A percentile compares a stretch with the other conserved stretches of the same genome.
These are phyloP conservation scores for Trichoderma sp. DNA, from an alignment of 2,329 filamentous ascomycete species.

Conservation along the genomic window DNA sequence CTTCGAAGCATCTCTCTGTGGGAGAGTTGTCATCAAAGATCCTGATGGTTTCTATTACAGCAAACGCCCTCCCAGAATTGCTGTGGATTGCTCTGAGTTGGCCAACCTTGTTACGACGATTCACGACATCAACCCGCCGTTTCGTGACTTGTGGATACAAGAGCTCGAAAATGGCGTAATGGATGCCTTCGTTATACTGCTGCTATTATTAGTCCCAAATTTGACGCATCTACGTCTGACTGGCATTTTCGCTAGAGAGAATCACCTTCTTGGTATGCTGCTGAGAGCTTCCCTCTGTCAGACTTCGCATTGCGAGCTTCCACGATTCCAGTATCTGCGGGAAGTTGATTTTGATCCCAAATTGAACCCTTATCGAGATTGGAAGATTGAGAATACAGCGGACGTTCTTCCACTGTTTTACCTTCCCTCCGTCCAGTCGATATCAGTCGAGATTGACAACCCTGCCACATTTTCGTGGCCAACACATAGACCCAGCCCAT, in stretches of 20 bases:
- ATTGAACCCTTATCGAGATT: not conserved
- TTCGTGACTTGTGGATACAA: constrained; percentile 6
- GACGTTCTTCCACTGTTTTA: not conserved
- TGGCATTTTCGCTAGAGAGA: not conserved
- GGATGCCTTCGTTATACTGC: constrained; percentile 7
- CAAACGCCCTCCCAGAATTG: not conserved
- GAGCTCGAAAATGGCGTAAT: constrained; percentile 1
- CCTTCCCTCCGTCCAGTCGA: not conserved
- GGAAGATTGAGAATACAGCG: not conserved
- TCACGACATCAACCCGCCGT: not conserved
- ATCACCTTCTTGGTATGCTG: constrained; percentile 3
- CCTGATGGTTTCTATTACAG: not conserved
- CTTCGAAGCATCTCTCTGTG: not conserved
- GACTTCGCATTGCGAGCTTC: not conserved
- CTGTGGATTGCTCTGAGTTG: not conserved
- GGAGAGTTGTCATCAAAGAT: not conserved
- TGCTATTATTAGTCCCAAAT: not conserved
- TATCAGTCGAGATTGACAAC: not conserved
- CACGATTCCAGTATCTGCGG: not conserved
- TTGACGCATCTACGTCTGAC: not conserved
- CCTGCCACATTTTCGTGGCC: not conserved
- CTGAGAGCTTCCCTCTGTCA: constrained; percentile 10
- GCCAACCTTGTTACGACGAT: not conserved
- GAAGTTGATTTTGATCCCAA: not conserved
- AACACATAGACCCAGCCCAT: not conserved